These are phyloP conservation scores for Ophiognomonia clavigignenti-juglandacearum DNA, from an alignment of 2,329 filamentous ascomycete genomes.

Conservation along the genomic window DNA sequence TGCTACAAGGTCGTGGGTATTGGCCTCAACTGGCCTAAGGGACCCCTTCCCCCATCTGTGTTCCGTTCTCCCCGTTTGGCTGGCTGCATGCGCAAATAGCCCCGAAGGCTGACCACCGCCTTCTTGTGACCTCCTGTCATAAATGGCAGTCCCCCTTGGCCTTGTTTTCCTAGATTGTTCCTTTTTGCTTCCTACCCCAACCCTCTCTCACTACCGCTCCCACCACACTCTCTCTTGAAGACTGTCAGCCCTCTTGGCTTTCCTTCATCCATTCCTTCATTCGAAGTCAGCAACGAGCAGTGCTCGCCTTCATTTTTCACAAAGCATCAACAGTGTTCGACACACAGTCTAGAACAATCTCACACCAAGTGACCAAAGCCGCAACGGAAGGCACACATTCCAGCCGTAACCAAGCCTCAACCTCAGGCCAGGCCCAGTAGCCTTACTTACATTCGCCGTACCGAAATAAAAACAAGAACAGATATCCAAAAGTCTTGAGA, in stretches of 20 bases:
- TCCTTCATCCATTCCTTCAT: slow-evolving; percentile 14
- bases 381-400: slow-evolving; percentile 2
- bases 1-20: slow-evolving; percentile 1
- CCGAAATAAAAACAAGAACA: background rate
- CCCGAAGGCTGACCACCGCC: slow-evolving; percentile 3
- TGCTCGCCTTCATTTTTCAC: slow-evolving; percentile 14
- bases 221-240: slow-evolving; percentile 4
- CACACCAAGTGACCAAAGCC: background rate
- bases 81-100: background rate
- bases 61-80: background rate
- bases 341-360: background rate
- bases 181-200: background rate
- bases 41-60: background rate
- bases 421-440: slow-evolving; percentile 1
- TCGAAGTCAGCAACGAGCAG: slow-evolving; percentile 9
- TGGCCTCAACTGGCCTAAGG: background rate
- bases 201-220: background rate
- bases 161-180: background rate
- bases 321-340: background rate
- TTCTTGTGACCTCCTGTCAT: slow-evolving; percentile 3
- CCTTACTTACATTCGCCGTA: slow-evolving; percentile 2
- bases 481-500: slow-evolving; percentile 6
- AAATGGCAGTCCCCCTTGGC: slow-evolving; percentile 7
- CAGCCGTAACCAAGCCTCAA: slow-evolving; percentile 4
- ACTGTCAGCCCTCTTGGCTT: background rate